Evolutionary conservation across 1,284 basidiomycete genomes (phyloP).

Genomic region (Heterobasidion parviporum): DNA sequence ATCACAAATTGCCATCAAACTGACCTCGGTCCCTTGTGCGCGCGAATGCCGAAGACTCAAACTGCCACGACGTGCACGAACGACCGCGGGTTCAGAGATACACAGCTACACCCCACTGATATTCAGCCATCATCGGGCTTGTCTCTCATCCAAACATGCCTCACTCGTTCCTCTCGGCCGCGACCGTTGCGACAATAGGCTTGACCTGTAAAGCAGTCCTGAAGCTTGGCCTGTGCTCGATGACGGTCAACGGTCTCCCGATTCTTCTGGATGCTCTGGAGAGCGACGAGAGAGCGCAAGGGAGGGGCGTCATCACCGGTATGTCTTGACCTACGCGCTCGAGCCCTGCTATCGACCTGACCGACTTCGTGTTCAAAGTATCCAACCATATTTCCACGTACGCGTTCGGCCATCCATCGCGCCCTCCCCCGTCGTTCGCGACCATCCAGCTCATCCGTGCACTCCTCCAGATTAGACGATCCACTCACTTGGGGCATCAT

Average conservation of each 20-base stretch:
- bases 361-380: slow-evolving; percentile 39
- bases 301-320: slow-evolving; percentile 78
- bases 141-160: background rate
- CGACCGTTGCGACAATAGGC: slow-evolving; percentile 55
- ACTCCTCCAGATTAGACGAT: slow-evolving; percentile 54
- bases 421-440: slow-evolving; percentile 5
- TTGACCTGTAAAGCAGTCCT: slow-evolving; percentile 74
- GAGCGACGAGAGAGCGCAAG: slow-evolving; percentile 32
- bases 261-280: slow-evolving; percentile 58
- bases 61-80: no score
- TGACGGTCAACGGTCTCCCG: slow-evolving; percentile 63
- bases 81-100: no score
- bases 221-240: slow-evolving; percentile 52
- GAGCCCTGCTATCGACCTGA: slow-evolving; percentile 6
- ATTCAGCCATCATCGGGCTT: no score
- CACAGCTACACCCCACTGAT: no score
- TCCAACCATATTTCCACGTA: slow-evolving; percentile 90
- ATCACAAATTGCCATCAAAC: no score
- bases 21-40: no score
- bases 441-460: background rate
- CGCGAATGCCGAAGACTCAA: no score
- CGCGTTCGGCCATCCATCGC: slow-evolving; percentile 15
- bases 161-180: slow-evolving; percentile 31
- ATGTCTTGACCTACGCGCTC: slow-evolving; percentile 14
- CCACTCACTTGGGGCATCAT: slow-evolving; percentile 80